A percentile compares a stretch with the other conserved stretches of the same genome.
Conservation (phyloP, 768 basidiomycete genomes). For the Psilocybe cyanescens region DNA sequence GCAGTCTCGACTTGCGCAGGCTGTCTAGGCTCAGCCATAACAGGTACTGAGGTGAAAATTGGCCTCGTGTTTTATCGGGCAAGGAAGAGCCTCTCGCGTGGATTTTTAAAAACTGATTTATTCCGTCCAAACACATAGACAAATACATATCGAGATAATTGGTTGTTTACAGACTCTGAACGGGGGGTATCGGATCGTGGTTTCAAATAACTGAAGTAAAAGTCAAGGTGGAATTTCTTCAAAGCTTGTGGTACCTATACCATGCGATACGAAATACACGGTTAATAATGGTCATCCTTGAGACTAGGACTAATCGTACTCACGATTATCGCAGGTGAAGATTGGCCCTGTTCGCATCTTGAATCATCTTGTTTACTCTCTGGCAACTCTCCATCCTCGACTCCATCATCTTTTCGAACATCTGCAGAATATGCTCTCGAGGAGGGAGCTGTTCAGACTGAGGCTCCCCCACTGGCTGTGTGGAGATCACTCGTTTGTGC, state of each 20-base stretch:
- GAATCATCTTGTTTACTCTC: conserved; percentile 61
- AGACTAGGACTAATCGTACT: not conserved
- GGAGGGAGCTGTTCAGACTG: conserved; percentile 22
- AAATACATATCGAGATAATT: not conserved
- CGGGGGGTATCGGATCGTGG: not conserved
- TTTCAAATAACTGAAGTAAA: not conserved
- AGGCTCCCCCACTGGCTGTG: conserved; percentile 20
- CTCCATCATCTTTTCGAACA: conserved; percentile 76
- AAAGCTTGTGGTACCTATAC: not conserved
- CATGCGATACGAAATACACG: too few relatives aligned
- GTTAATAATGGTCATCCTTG: not conserved
- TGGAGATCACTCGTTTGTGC: conserved; percentile 21
- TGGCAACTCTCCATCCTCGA: conserved; percentile 78
- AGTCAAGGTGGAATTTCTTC: not conserved
- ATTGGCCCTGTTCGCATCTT: conserved; percentile 42
- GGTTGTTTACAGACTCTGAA: not conserved
- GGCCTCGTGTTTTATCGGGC: not conserved
- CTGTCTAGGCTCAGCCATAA: not conserved
- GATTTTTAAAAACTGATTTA: not conserved
- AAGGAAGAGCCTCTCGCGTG: not conserved
- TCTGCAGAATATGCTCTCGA: conserved; percentile 58
- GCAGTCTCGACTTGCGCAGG: not conserved
- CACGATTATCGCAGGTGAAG: conserved; percentile 27
- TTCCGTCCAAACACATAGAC: not conserved
- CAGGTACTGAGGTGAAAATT: not conserved